These are phyloP conservation scores for Stachybotrys elegans DNA, from an alignment of 2,329 filamentous ascomycete species.

Conservation along the genomic window DNA sequence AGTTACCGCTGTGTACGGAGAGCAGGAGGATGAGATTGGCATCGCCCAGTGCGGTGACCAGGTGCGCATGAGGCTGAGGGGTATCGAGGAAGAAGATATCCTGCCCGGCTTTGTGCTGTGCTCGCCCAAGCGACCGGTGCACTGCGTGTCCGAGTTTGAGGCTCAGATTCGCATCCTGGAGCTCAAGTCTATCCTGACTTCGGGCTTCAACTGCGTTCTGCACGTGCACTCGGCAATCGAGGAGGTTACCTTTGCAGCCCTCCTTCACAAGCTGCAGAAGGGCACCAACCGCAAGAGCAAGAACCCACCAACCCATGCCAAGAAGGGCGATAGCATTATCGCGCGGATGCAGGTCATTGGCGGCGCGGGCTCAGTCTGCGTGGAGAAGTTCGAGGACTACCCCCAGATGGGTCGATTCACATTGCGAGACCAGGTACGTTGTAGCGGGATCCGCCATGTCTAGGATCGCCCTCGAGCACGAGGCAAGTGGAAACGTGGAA, in stretches of 20 bases:
- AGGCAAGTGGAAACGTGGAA: too few relatives aligned
- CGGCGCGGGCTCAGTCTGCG: slow-evolving; percentile 79
- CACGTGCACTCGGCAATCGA: slow-evolving; percentile 97
- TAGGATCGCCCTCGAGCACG: too few relatives aligned
- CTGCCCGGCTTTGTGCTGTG: slow-evolving; percentile 93
- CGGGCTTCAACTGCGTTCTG: slow-evolving; percentile 95
- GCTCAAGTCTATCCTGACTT: slow-evolving; percentile 86
- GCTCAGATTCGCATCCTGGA: slow-evolving; percentile 95
- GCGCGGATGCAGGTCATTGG: slow-evolving; percentile 84
- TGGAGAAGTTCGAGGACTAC: slow-evolving; percentile 94
- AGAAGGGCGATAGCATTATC: slow-evolving; percentile 77
- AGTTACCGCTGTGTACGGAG: slow-evolving; percentile 83
- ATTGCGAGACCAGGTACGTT: slow-evolving; percentile 73
- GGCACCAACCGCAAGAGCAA: slow-evolving; percentile 93
- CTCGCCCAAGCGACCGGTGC: slow-evolving; percentile 87
- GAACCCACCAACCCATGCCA: slow-evolving; percentile 86
- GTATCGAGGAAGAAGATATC: slow-evolving; percentile 96
- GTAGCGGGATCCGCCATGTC: too few relatives aligned
- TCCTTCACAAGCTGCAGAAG: slow-evolving; percentile 93
- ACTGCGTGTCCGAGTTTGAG: slow-evolving; percentile 86
- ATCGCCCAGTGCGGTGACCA: slow-evolving; percentile 90
- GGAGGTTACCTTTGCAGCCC: slow-evolving; percentile 84
- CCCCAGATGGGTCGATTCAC: slow-evolving; percentile 90
- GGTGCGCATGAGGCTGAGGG: slow-evolving; percentile 84
- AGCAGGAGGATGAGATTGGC: slow-evolving; percentile 87